Percentiles rank a stretch among this genome's conserved stretches.
Conservation (phyloP, 1,284 basidiomycete genomes). For the Apiotrichum mycotoxinovorans region DNA sequence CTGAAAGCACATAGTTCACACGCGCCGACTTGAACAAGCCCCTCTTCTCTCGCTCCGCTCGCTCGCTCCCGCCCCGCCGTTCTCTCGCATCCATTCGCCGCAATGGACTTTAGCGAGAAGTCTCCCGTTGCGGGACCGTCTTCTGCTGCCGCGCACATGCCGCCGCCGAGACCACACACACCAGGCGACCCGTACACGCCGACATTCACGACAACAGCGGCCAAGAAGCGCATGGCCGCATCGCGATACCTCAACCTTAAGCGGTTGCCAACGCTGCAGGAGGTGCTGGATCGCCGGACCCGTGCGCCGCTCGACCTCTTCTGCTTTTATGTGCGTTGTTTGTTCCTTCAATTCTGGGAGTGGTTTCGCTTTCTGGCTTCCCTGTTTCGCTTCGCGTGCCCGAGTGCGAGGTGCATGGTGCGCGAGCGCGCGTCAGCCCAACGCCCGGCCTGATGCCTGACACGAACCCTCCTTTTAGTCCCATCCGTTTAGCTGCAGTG, state of each 20-base stretch:
- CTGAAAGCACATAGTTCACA: background rate
- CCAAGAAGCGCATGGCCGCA: slow-evolving; percentile 29
- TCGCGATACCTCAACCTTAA: slow-evolving; percentile 45
- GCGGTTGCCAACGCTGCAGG: slow-evolving; percentile 59
- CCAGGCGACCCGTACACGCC: background rate
- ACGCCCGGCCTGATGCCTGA: too few relatives aligned
- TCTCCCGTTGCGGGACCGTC: background rate
- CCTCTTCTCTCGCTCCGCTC: background rate
- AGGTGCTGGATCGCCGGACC: slow-evolving; percentile 81
- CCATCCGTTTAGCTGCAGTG: too few relatives aligned
- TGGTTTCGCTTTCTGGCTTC: too few relatives aligned
- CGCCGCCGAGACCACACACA: background rate
- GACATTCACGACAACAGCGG: background rate
- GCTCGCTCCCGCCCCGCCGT: background rate
- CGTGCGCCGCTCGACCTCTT: slow-evolving; percentile 93
- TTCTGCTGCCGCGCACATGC: background rate
- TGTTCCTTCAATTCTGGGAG: background rate
- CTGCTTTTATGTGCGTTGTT: slow-evolving; percentile 84
- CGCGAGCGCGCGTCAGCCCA: too few relatives aligned
- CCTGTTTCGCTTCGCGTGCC: background rate
- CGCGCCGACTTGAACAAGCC: background rate
- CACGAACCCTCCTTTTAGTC: background rate
- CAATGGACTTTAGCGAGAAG: slow-evolving; percentile 4
- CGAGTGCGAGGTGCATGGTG: too few relatives aligned
- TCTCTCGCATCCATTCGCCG: background rate